Base-by-base conservation (phyloP, 768 basidiomycete genomes). In the Agrocybe praecox region DNA sequence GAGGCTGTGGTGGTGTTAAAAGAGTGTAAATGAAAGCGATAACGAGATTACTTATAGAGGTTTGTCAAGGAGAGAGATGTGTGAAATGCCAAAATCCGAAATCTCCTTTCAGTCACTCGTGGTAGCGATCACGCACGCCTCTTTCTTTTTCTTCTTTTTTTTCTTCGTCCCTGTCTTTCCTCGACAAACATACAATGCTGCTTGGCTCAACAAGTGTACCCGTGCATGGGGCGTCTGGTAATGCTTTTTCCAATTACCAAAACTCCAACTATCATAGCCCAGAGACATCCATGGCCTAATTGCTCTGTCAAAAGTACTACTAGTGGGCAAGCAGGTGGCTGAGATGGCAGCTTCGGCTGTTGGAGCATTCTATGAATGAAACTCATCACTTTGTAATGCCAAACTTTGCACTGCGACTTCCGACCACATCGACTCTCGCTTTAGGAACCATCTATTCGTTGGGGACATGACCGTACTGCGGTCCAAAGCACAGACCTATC, bases 1-100 rank as follows among this genome's bases (percentile, higher is more conserved):
- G 36, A 14, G 36, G 36, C 36, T 47, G 34, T 55, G 43, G 43
- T 44, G 52, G 47, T 49, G 48, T 17, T 44, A 56, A 56, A 50
- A 32, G 55, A 56, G 55, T 50, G 55, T 49, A 45, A 29, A 48
- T 23, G 47, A 46, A 26, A 48, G 36, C 12, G 36, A 26, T 55
- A 49, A 34, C 46, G 21, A 51, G 48, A 49, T 49, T 32, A 29
- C 45, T 21, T 18, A 49, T n/a, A n/a, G n/a, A n/a, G n/a, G 34
- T n/a, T 22, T 51, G 44, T 42, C 43, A 49, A 43, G 55, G 42
- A 56, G 43, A 46, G 42, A 23, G n/a, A 52, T 40, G 36, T 43
- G 26, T 49, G 48, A 22, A 26, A 48, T 43, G 40, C n/a, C 47
- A 15, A 17, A 34, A 43, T 52, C 24, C 40, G 36, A 52, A 49